Percentiles rank a stretch among this genome's conserved stretches.
These are phyloP conservation scores for Pyrenula aspistea DNA, from an alignment of 495 filamentous ascomycete species.

Conservation along the genomic window DNA sequence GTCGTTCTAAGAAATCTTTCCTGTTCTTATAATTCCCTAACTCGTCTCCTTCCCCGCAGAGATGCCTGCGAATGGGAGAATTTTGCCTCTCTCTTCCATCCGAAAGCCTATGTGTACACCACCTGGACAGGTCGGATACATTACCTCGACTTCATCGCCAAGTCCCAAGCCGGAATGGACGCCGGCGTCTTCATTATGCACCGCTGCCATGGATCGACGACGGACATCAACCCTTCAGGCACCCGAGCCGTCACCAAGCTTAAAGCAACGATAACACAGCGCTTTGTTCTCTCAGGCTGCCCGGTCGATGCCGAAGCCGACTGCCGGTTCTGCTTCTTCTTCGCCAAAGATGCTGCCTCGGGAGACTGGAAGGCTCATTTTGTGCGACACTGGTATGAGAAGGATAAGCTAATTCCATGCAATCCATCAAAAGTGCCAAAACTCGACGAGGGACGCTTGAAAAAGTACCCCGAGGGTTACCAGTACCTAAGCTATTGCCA, in stretches of 20 bases:
- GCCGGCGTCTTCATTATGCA: constrained; percentile 58
- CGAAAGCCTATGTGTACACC: constrained; percentile 48
- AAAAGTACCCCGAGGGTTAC: constrained; percentile 42
- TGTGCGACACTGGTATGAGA: constrained; percentile 56
- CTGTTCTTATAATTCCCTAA: neutral
- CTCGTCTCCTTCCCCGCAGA: constrained; percentile 3
- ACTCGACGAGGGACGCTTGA: constrained; percentile 34
- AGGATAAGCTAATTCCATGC: constrained; percentile 51
- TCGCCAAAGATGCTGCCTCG: constrained; percentile 28
- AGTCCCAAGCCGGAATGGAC: constrained; percentile 46
- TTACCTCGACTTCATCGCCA: constrained; percentile 44
- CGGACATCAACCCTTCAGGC: constrained; percentile 33
- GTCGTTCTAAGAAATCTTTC: too few species aligned
- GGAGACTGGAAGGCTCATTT: constrained; percentile 44
- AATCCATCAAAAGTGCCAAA: constrained; percentile 36
- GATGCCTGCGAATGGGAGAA: constrained; percentile 58
- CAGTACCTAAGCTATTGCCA: constrained; percentile 42
- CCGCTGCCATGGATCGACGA: constrained; percentile 46
- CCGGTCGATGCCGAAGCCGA: constrained; percentile 44
- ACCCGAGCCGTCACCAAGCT: constrained; percentile 55
- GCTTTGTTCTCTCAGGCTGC: constrained; percentile 35
- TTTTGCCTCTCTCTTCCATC: constrained; percentile 46
- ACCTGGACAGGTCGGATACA: constrained; percentile 46
- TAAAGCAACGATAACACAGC: constrained; percentile 60
- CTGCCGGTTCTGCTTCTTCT: constrained; percentile 51